Base-by-base conservation (phyloP, 768 basidiomycete genomes). In the Porphyrellus cyaneotinctus region DNA sequence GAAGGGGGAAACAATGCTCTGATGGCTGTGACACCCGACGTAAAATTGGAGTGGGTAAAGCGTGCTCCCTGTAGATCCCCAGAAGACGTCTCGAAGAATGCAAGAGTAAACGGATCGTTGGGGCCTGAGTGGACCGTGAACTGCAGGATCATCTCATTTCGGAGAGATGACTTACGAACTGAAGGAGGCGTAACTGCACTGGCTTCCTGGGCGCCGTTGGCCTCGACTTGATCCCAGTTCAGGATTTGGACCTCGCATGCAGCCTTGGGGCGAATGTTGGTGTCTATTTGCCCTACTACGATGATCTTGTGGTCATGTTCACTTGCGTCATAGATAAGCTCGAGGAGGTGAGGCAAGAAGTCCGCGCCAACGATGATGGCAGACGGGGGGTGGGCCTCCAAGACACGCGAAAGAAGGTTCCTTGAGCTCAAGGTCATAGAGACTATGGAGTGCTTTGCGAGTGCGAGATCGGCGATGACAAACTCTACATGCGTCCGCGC, bases 1-100 rank as follows among this genome's bases (percentile, higher is more conserved):
- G 87, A 80, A 11, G 83, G 73, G 3, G 94, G 92, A 59, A 95
- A 81, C 20, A 94, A 65, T 6, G 84, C 80, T 32, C 88, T 84
- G 22, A 83, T 74, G 4, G 87, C 88, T 0, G 91, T 83, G n/a
- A 94, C 86, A 31, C 91, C 94, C 4, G 94, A 90, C 3, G 91
- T 95, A 52, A 95, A 64, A 58, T 92, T 93, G 66, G 88, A 79
- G 65, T 93, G 90, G 0, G 90, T 90, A 30, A 94, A 71, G 53
- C 84, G 83, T 9, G 78, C 79, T 22, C 79, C 85, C 51, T 78
- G 79, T 9, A 86, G 64, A 35, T 76, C 73, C 31, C 85, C 80
- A 18, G 75, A 70, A 18, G 76, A 60, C 2, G 75, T 74, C 58
- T 76, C 72, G 58, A 78, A 85, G 75, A 85, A 88, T 1, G 84